These are phyloP conservation scores for Suhomyces bokatorum DNA, from an alignment of 1,139 yeast species.

Conservation along the genomic window DNA sequence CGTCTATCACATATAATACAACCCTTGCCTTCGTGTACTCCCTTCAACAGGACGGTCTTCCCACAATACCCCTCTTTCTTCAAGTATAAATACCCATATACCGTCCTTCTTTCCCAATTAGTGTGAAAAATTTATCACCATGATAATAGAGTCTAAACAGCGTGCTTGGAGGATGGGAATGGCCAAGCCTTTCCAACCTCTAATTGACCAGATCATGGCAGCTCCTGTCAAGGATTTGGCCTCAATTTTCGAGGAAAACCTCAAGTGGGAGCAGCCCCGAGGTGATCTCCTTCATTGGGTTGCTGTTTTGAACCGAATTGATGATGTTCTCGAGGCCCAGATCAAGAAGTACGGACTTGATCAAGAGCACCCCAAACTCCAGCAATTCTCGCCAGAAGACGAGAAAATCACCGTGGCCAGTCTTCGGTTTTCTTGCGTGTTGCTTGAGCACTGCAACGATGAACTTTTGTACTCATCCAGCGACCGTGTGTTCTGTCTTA, in stretches of 20 bases:
- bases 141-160: slow-evolving; percentile 38
- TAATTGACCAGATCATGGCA: slow-evolving; percentile 37
- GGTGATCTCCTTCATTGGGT: slow-evolving; percentile 82
- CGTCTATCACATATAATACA: neutral
- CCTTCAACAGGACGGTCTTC: neutral
- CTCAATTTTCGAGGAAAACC: slow-evolving; percentile 26
- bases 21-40: neutral
- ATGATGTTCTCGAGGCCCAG: slow-evolving; percentile 56
- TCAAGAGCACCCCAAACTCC: slow-evolving; percentile 47
- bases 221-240: slow-evolving; percentile 38
- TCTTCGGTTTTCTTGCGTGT: slow-evolving; percentile 59
- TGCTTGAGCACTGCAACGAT: slow-evolving; percentile 71
- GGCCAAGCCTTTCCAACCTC: slow-evolving; percentile 36
- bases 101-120: neutral
- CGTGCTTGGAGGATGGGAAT: slow-evolving; percentile 35
- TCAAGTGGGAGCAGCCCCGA: slow-evolving; percentile 63
- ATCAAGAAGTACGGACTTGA: slow-evolving; percentile 57
- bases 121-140: slow-evolving; percentile 10
- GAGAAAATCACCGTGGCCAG: slow-evolving; percentile 49
- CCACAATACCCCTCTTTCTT: neutral
- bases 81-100: neutral
- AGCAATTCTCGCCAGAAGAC: slow-evolving; percentile 48
- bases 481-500: slow-evolving; percentile 59
- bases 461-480: slow-evolving; percentile 67
- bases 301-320: slow-evolving; percentile 72